Percentiles rank a stretch among this genome's conserved stretches.
phyloP scores from a whole-genome alignment of 208 protist species.

The Acanthamoeba quina region DNA sequence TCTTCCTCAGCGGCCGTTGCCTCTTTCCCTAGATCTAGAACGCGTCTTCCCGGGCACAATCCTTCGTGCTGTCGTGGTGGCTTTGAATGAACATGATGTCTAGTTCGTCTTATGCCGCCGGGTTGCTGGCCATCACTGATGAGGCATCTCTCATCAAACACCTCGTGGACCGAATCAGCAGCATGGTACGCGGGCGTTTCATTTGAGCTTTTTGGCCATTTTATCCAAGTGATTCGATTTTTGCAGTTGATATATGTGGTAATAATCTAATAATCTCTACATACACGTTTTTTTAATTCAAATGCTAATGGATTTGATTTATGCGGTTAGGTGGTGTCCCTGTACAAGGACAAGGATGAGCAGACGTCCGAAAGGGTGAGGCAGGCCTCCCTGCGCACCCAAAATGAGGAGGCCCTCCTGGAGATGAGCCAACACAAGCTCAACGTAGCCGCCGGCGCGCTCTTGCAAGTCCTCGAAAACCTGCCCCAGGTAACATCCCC shows the following conservation, averaged over 20 bases:
- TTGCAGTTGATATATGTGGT: neutral
- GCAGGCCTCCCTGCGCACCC: neutral
- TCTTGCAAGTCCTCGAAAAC: neutral
- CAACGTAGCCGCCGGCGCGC: neutral
- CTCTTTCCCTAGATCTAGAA: too few relatives aligned
- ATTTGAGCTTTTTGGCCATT: neutral
- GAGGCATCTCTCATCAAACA: constrained; percentile 3
- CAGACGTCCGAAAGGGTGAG: neutral
- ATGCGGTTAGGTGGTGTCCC: neutral
- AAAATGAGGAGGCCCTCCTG: neutral
- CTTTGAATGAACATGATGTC: neutral
- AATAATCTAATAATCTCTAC: too few relatives aligned
- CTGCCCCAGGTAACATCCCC: neutral
- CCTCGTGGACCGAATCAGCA: constrained; percentile 45
- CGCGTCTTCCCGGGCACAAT: too few relatives aligned
- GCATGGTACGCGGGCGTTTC: neutral
- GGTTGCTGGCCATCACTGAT: neutral
- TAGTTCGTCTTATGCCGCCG: neutral
- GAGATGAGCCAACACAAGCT: constrained; percentile 24
- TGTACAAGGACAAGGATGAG: neutral
- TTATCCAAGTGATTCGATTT: neutral
- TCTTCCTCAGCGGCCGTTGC: too few relatives aligned
- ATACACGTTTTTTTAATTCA: too few relatives aligned
- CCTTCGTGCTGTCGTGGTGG: too few relatives aligned
- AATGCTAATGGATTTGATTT: neutral